Base-by-base conservation (phyloP, 306 rosid genomes). In the Lathyrus aphaca region DNA sequence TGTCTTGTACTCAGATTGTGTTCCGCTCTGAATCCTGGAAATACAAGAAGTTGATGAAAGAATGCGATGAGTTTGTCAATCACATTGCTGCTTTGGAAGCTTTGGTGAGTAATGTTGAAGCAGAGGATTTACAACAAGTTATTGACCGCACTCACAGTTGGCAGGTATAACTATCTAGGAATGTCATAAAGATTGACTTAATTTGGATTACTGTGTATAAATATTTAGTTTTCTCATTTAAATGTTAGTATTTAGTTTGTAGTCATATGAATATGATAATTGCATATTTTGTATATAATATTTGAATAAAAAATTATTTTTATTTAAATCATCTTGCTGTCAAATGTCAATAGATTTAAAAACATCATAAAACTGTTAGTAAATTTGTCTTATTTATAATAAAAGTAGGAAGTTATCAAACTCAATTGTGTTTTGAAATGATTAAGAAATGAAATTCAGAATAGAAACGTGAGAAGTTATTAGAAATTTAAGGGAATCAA, bases 11-110 rank as follows among this genome's bases (percentile, higher is more conserved):
- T 56, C 59, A 92, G 98, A 74, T 82, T 68, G 89, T 90, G 39
- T 94, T 86, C 77, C 96, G 98, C 61, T 70, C 89, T 32, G 90
- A 87, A 66, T 77, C 88, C 50, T 58, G 73, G 77, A 82, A 90
- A 82, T 88, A 79, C 86, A 86, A 84, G 81, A 79, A 76, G 70
- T 80, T 94, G 68, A 88, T 85, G 76, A 71, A 68, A 25, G 90
- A 85, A 70, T 94, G 98, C 30, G 68, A 72, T 19, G 89, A 85
- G 43, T 87, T 94, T 81, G 87, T 88, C 45, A 77, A 83, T 69
- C 82, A 50, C 1, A 69, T 82, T 55, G 76, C 68, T 27, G 68
- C 64, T 12, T 77, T 80, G 69, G 84, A 85, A 40, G 77, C 63
- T 74, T 69, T 84, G 59, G 62, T 81, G 75, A 69, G 80, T 17